Conservation (phyloP, 2,329 filamentous ascomycete species). For the Clarireedia monteithiana region DNA sequence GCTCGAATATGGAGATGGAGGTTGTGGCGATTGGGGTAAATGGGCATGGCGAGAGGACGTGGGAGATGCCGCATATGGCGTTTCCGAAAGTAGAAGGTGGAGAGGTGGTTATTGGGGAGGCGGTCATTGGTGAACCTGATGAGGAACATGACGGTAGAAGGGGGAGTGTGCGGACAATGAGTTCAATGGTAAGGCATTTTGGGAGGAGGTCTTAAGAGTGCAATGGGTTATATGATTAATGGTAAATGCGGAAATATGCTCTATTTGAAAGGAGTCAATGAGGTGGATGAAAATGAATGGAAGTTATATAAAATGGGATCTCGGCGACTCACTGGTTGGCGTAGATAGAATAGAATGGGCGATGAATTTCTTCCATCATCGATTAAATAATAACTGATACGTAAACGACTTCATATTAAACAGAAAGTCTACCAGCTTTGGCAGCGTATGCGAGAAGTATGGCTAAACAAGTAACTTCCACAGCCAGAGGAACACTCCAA, state of each 20-base stretch:
- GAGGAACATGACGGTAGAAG: conserved; percentile 1
- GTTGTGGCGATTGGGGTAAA: not conserved
- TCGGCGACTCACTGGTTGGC: no score
- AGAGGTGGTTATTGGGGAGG: not conserved
- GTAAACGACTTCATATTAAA: no score
- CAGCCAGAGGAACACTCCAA: no score
- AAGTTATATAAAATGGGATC: no score
- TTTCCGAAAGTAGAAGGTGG: not conserved
- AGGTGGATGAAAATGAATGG: no score
- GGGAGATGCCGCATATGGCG: conserved; percentile 14
- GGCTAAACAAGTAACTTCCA: no score
- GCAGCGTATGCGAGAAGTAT: no score
- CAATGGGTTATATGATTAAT: not conserved
- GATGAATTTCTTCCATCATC: no score
- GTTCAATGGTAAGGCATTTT: conserved; percentile 1
- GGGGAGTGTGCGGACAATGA: not conserved
- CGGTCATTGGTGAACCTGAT: not conserved
- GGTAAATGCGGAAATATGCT: not conserved
- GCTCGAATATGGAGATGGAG: not conserved
- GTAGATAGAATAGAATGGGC: no score
- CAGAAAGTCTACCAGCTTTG: no score
- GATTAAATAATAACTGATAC: no score
- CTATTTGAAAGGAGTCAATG: no score
- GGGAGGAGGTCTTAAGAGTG: not conserved
- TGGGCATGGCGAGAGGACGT: conserved; percentile 13